Evolutionary conservation across 108 stramenopile genomes (phyloP).

Genomic region (Pseudonitzschia pungens): DNA sequence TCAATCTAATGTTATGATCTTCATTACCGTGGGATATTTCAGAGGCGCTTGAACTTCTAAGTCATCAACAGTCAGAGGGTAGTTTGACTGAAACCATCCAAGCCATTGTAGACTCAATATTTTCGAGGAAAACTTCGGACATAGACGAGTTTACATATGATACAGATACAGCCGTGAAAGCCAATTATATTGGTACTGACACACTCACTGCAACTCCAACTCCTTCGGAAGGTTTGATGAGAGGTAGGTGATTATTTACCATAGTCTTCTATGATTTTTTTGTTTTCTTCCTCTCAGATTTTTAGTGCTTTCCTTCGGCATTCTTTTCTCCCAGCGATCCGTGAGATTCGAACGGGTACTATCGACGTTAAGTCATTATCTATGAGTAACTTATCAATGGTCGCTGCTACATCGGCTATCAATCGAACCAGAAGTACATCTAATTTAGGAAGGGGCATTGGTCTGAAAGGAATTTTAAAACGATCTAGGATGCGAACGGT

Average conservation of each 20-base stretch:
- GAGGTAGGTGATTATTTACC: background rate
- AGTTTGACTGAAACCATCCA: constrained; percentile 50
- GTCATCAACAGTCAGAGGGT: constrained; percentile 65
- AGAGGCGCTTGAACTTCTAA: constrained; percentile 76
- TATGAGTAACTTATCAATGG: constrained; percentile 66
- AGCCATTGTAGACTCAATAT: constrained; percentile 61
- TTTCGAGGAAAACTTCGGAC: constrained; percentile 53
- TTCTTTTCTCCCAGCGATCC: constrained; percentile 19
- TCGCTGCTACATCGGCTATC: constrained; percentile 68
- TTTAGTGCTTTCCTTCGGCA: background rate
- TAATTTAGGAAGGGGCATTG: constrained; percentile 49
- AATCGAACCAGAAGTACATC: constrained; percentile 57
- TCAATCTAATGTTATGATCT: background rate
- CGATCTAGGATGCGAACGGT: constrained; percentile 62
- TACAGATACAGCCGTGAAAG: constrained; percentile 67
- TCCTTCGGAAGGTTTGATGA: constrained; percentile 36
- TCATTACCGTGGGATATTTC: background rate
- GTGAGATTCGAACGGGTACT: constrained; percentile 32
- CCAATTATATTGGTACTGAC: constrained; percentile 37
- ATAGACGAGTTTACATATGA: constrained; percentile 68
- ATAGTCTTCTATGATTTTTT: background rate
- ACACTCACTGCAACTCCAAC: constrained; percentile 10
- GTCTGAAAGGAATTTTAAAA: constrained; percentile 63
- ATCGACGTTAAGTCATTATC: constrained; percentile 39
- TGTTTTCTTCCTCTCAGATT: background rate